Base-by-base conservation (phyloP, 2,329 filamentous ascomycete species). In the Penicillium sp. region DNA sequence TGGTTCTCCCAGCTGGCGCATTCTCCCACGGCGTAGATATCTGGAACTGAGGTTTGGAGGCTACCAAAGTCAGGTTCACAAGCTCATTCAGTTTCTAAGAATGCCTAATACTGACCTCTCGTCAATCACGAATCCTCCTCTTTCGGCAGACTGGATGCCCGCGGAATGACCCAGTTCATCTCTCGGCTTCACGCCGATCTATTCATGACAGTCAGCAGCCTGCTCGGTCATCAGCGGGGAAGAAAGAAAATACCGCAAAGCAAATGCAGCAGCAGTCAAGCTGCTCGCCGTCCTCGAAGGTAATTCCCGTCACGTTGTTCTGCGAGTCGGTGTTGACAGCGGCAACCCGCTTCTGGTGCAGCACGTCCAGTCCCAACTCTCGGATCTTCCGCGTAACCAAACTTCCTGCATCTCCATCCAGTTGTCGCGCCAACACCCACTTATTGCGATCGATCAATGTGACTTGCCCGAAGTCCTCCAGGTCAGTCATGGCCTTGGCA, bases 1-100 rank as follows among this genome's bases (percentile, higher is more conserved):
- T 93, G 85, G 51, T 80, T 84, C 48, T 90, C 77, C 87, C 87
- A 95, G 68, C 84, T 93, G 4, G 89, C 88, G 56, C 89, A 95
- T 66, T 95, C 90, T 41, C 89, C 90, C 34, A 95, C 84, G 32
- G 89, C 89, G 60, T 93, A 95, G 34, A 95, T 79, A 48, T 84
- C 81, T 0, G 80, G 72, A 3, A 76, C 64, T 20, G 80, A 93
- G 2, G 89, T 94, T 46, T 76, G 75, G 4, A 95, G 68, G 51
- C 62, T 68, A 31, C 10, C 4, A 1, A 4, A 15, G 11, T 56
- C 25, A 48, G 15, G 11, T 8, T 29, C 21, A 18, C 8, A 1
- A 1, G 26, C 2, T 15, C 7, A 4, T 5, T 3, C 11, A 1
- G 4, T n/a, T n/a, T n/a, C n/a, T n/a, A n/a, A 27, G 16, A 7